A percentile compares a stretch with the other conserved stretches of the same genome.
These are phyloP conservation scores for Thalassiosira exigua DNA, from an alignment of 352 stramenopile genomes.

Conservation along the genomic window DNA sequence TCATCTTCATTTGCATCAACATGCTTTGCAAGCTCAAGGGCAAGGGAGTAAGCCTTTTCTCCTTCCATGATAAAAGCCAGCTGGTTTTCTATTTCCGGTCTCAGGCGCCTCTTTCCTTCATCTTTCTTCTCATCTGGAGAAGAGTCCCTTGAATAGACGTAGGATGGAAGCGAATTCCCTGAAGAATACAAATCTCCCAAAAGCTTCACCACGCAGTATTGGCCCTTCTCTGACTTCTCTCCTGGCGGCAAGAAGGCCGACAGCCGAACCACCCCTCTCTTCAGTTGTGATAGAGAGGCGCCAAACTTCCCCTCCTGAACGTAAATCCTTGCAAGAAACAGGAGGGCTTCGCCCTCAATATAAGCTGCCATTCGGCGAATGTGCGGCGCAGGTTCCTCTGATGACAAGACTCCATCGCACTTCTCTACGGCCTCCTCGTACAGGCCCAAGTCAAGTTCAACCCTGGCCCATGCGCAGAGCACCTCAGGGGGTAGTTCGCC, in stretches of 20 bases:
- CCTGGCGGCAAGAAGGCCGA: too few relatives aligned
- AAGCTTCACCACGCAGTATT: slow-evolving; percentile 67
- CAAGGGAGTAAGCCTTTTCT: slow-evolving; percentile 61
- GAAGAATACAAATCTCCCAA: slow-evolving; percentile 78
- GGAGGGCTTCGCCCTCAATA: slow-evolving; percentile 54
- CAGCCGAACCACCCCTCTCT: slow-evolving; percentile 50
- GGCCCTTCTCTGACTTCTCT: slow-evolving; percentile 6
- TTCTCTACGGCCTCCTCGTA: slow-evolving; percentile 68
- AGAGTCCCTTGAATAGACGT: slow-evolving; percentile 65
- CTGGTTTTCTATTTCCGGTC: slow-evolving; percentile 41
- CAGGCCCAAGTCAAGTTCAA: slow-evolving; percentile 73
- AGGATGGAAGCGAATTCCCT: slow-evolving; percentile 60
- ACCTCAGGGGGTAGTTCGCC: slow-evolving; percentile 38
- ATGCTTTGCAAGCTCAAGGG: slow-evolving; percentile 31
- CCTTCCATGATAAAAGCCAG: slow-evolving; percentile 64
- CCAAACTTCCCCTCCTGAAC: slow-evolving; percentile 74
- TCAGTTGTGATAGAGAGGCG: slow-evolving; percentile 49
- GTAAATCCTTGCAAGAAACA: slow-evolving; percentile 59
- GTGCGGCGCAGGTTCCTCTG: slow-evolving; percentile 16
- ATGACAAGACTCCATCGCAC: slow-evolving; percentile 55
- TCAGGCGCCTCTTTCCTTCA: background rate
- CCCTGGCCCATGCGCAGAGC: slow-evolving; percentile 71
- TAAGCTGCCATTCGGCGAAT: slow-evolving; percentile 56
- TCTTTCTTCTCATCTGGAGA: slow-evolving; percentile 8
- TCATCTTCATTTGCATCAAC: slow-evolving; percentile 48